Base-by-base conservation (phyloP, 257 asterid species). In the Salvia rosmarinus region DNA sequence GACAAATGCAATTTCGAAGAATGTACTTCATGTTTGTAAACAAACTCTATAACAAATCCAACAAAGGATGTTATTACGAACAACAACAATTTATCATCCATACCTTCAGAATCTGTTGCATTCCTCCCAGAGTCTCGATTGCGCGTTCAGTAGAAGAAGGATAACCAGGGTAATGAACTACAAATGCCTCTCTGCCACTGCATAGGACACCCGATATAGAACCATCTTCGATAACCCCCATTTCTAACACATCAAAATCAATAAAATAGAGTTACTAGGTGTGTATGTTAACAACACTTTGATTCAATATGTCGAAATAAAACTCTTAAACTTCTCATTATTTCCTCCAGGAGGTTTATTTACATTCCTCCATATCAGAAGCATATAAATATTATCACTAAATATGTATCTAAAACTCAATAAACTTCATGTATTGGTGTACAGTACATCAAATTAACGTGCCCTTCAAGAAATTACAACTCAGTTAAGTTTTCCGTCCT, bases 101-200 rank as follows among this genome's bases (percentile, higher is more conserved):
- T 64, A 92, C 97, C 97, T 89, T 91, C 68, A 79, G 80, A 81
- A 94, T 85, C 64, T 81, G 85, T 64, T 86, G 77, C 28, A 61
- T 52, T 61, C 99, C 99, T 4, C 97, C 99, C 11, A 94, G 88
- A 73, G 96, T 87, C 80, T 94, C 91, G 25, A 91, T 76, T 16
- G 97, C 99, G 0, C 96, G 95, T 67, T 80, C 83, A 3, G 77
- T 75, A 10, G 98, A 90, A 72, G 97, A 87, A 81, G 99, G 90
- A 63, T 94, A 94, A 63, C 95, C 99, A 5, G 99, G 99, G 77
- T 91, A 91, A 81, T 89, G 84, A 75, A 91, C 89, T 28, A 83
- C 86, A 77, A 94, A 94, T 50, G 72, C 84, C 14, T 82, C 69
- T 7, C 76, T 70, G 77, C 59, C 76, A 55, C 75, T 79, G 0